Conservation (phyloP, 139 green algal species). For the Dunaliella sp. region DNA sequence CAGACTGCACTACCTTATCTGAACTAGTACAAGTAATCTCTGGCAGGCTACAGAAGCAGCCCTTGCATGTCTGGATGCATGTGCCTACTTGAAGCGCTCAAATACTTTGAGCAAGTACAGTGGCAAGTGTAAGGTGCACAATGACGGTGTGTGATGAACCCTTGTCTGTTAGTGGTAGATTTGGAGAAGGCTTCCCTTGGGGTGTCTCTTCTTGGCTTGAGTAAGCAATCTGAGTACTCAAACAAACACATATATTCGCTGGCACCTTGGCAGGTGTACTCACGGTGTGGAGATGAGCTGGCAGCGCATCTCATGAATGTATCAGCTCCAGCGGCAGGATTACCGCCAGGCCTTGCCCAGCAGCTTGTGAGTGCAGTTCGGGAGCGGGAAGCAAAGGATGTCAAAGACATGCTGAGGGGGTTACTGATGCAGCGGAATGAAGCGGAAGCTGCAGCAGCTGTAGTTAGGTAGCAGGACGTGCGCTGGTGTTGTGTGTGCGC, state of each 20-base stretch:
- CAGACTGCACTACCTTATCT: background rate
- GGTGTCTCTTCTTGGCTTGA: background rate
- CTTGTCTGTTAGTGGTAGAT: background rate
- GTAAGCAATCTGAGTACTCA: too few relatives aligned
- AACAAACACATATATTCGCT: background rate
- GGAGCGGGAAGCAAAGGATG: slow-evolving; percentile 43
- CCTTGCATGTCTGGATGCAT: too few relatives aligned
- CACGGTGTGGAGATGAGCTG: slow-evolving; percentile 48
- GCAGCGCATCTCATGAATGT: slow-evolving; percentile 44
- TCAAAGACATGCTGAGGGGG: slow-evolving; percentile 57
- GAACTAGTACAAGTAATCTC: background rate
- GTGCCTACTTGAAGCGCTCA: too few relatives aligned
- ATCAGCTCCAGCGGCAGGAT: slow-evolving; percentile 44
- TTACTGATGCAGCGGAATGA: slow-evolving; percentile 45
- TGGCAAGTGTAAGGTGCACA: too few relatives aligned
- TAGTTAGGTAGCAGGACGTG: background rate
- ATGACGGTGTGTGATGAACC: background rate
- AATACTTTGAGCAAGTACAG: too few relatives aligned
- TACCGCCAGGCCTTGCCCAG: slow-evolving; percentile 44
- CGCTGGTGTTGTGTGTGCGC: background rate
- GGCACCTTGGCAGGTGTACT: slow-evolving; percentile 28
- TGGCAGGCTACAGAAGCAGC: background rate
- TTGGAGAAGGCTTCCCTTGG: background rate
- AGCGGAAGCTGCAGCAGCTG: slow-evolving; percentile 2
- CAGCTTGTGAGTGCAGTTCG: slow-evolving; percentile 59